phyloP scores from a whole-genome alignment of 2,329 filamentous ascomycete genomes.

The Alternaria consortialis region DNA sequence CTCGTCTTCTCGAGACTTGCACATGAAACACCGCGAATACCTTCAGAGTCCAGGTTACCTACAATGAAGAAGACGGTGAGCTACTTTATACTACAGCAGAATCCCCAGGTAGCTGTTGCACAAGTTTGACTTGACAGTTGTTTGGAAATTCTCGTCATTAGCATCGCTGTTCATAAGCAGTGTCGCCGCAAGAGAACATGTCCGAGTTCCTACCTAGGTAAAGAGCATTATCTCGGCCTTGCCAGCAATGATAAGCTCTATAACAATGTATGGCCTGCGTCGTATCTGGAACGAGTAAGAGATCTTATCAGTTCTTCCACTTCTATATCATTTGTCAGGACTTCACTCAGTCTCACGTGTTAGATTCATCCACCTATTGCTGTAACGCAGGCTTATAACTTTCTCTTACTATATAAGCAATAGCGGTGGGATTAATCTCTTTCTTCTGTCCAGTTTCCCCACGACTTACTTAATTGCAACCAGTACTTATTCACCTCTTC shows the following conservation, averaged over 20 bases:
- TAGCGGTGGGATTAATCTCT: background rate
- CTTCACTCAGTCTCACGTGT: background rate
- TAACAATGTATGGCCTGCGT: too few relatives aligned
- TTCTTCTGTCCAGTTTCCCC: background rate
- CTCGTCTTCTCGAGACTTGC: background rate
- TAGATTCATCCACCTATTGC: background rate
- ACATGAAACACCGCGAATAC: background rate
- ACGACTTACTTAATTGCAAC: background rate
- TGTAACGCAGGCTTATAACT: background rate
- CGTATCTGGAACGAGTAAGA: background rate
- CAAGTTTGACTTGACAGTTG: too few relatives aligned
- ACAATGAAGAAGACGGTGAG: too few relatives aligned
- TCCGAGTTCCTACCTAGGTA: background rate
- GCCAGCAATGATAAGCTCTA: background rate
- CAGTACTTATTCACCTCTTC: background rate
- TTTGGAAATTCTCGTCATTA: background rate
- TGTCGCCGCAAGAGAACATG: background rate
- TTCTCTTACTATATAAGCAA: background rate
- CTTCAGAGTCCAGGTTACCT: background rate
- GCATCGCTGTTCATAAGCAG: background rate
- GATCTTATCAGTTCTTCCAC: background rate
- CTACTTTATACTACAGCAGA: too few relatives aligned
- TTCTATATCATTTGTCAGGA: background rate
- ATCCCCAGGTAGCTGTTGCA: too few relatives aligned
- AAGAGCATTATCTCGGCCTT: background rate